Evolutionary conservation across 805 yeast genomes (phyloP).

Genomic region (Kluyveromyces siamensis): DNA sequence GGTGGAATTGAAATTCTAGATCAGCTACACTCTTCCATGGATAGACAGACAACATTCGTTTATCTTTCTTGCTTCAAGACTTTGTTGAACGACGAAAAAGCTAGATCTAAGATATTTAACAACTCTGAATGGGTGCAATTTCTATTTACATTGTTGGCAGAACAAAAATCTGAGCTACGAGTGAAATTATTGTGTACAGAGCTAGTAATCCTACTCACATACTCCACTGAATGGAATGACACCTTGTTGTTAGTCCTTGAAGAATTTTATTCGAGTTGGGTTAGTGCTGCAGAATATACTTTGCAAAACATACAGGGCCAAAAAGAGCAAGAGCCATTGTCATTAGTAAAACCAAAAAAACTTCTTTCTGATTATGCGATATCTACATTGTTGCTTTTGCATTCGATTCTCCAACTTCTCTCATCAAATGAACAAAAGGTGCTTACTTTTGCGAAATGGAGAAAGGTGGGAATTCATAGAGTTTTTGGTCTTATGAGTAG

Average conservation of each 20-base stretch:
- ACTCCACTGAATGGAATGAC: conserved; percentile 17
- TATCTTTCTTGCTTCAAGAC: conserved; percentile 22
- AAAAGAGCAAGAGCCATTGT: not conserved
- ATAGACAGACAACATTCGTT: conserved; percentile 12
- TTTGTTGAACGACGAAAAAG: conserved; percentile 14
- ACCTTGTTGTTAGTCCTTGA: conserved; percentile 9
- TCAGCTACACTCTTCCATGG: conserved; percentile 4
- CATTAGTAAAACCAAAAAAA: conserved; percentile 13
- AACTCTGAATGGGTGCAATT: conserved; percentile 8
- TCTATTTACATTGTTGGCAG: conserved; percentile 11
- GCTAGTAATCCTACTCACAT: conserved; percentile 19
- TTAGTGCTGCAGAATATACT: conserved; percentile 5
- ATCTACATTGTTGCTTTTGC: conserved; percentile 60
- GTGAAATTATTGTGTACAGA: conserved; percentile 17
- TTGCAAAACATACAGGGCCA: conserved; percentile 2
- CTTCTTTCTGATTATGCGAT: conserved; percentile 56
- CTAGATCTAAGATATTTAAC: conserved; percentile 10
- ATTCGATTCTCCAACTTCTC: conserved; percentile 46
- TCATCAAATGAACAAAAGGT: conserved; percentile 34
- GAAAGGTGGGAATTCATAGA: conserved; percentile 45
- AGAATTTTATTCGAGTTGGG: conserved; percentile 7
- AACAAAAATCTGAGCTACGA: conserved; percentile 9
- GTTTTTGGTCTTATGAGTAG: conserved; percentile 43
- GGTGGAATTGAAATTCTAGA: conserved; percentile 9
- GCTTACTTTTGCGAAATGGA: conserved; percentile 48